Evolutionary conservation across 805 yeast species (phyloP).

Genomic region (Yarrowia porcina): DNA sequence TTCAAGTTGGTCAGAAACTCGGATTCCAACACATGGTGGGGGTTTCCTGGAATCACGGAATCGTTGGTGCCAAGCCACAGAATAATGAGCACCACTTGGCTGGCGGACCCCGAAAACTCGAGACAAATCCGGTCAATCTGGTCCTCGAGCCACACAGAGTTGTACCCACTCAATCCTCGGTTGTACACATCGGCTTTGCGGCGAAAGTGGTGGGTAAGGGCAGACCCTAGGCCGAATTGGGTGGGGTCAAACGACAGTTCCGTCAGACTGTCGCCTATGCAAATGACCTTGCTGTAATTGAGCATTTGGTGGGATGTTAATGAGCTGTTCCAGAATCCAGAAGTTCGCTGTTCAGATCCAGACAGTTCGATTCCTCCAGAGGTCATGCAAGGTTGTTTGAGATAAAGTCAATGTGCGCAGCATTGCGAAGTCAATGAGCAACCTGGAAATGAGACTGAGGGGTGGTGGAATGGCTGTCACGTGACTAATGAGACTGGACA

Average conservation of each 20-base stretch:
- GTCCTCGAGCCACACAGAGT: not conserved
- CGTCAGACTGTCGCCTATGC: conserved; percentile 7
- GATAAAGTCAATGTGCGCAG: not conserved
- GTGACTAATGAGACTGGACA: no score
- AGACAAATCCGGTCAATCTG: conserved; percentile 13
- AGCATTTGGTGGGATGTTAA: not conserved
- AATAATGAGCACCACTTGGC: not conserved
- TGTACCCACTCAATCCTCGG: conserved; percentile 10
- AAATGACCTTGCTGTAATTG: conserved; percentile 12
- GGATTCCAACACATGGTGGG: conserved; percentile 22
- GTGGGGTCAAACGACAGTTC: conserved; percentile 12
- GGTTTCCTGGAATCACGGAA: conserved; percentile 25
- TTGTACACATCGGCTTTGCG: conserved; percentile 17
- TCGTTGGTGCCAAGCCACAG: conserved; percentile 26
- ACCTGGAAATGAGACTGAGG: not conserved
- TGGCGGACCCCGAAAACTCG: not conserved
- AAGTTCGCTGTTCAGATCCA: no score
- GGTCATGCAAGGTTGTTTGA: conserved; percentile 1
- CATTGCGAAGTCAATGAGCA: not conserved
- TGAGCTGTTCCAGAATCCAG: not conserved
- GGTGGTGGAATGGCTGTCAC: not conserved
- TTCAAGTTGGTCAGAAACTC: conserved; percentile 4
- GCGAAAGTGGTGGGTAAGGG: conserved; percentile 7
- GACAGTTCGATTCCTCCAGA: not conserved
- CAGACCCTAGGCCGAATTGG: not conserved